Percentiles rank a stretch among this genome's conserved stretches.
Evolutionary conservation across 306 rosid species (phyloP).

Genomic region (Quercus variabilis): DNA sequence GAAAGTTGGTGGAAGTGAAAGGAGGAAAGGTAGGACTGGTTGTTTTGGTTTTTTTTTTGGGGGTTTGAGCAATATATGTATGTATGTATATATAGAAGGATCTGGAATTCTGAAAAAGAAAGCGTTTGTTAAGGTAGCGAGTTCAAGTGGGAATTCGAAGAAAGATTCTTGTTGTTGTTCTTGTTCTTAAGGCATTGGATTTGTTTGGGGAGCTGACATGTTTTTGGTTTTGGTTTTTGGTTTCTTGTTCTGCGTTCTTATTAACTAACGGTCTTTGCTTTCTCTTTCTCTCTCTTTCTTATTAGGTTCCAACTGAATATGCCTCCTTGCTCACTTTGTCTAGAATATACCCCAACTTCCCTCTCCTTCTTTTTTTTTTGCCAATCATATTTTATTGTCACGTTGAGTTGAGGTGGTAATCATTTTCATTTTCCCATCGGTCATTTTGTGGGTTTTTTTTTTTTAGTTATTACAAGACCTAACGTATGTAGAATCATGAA

Average conservation of each 20-base stretch:
- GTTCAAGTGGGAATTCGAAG: background rate
- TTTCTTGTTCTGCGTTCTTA: background rate
- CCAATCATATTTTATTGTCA: background rate
- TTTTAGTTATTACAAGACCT: too few relatives aligned
- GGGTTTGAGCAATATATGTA: too few relatives aligned
- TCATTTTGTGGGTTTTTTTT: background rate
- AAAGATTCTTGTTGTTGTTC: too few relatives aligned
- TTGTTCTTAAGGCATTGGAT: too few relatives aligned
- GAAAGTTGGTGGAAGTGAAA: background rate
- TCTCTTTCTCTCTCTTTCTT: background rate
- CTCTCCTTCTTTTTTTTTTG: background rate
- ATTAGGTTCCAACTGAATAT: conserved; percentile 14
- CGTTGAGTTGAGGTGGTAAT: too few relatives aligned
- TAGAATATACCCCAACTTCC: conserved; percentile 29
- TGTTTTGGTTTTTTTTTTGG: background rate
- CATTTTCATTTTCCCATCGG: background rate
- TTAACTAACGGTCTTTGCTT: conserved; percentile 36
- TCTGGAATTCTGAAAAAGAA: background rate
- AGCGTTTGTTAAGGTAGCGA: background rate
- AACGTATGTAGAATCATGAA: too few relatives aligned
- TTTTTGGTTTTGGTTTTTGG: too few relatives aligned
- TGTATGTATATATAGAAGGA: too few relatives aligned
- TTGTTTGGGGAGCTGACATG: too few relatives aligned
- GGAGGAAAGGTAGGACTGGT: background rate
- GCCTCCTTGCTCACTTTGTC: conserved; percentile 8